Evolutionary conservation across 2,329 filamentous ascomycete genomes (phyloP), one percentile per base, ranked within the genome.

Genomic region (Periglandula ipomoeae): DNA sequence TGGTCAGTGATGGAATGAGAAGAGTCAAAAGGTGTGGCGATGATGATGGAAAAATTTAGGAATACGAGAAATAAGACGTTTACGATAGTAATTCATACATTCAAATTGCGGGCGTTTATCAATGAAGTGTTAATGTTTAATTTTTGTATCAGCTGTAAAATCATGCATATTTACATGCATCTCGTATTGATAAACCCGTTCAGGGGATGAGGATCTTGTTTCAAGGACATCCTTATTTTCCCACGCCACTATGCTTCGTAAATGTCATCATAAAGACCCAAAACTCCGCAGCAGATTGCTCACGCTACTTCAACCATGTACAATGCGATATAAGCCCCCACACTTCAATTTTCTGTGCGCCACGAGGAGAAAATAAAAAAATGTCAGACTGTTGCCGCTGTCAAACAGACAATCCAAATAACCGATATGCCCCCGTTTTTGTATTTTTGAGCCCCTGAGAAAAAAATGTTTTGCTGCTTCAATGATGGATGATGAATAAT

Each of bases 401-500:
- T 11, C 30, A 32, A 32, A 32, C 15, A 10, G 15, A 32, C 15
- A 4, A 3, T 4, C 27, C 27, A 32, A 32, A 15, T 27, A n/a
- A 26, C 22, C 24, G 13, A 32, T 10, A 35, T 19, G 7, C 5
- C 9, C 32, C 15, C 7, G 19, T 20, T 38, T 44, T 43, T 24
- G 19, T 35, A 26, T 26, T 17, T 23, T 15, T 15, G 35, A 19
- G 17, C 38, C 48, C 38, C 11, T 11, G 6, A 15, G 22, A 9
- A 23, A 8, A n/a, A 34, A 37, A 15, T 4, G 9, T 40, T 46
- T 19, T 23, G 17, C 24, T 27, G 15, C 38, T 35, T 13, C 13
- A 19, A 35, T n/a, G n/a, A n/a, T n/a, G n/a, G n/a, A 30, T 47
- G 44, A 50, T 27, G 17, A 40, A n/a, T 37, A 10, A 22, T 43